A percentile compares a stretch with the other conserved stretches of the same genome.
phyloP scores from a whole-genome alignment of 768 basidiomycete species.

The Lactifluus hygrophoroides region DNA sequence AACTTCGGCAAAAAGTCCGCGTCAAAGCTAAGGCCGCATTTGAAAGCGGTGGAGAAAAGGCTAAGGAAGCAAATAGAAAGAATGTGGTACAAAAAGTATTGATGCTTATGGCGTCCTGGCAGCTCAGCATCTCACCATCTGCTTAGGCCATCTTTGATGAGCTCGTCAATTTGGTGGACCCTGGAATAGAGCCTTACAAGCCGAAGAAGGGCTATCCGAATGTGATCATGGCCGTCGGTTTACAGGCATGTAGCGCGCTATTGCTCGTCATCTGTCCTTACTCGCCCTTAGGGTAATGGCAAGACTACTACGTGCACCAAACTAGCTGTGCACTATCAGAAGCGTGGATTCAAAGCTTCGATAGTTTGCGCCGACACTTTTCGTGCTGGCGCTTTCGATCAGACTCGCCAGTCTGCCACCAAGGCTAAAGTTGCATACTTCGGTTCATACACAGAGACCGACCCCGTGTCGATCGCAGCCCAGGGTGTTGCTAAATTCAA shows the following conservation, averaged over 20 bases:
- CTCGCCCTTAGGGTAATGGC: slow-evolving; percentile 71
- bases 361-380: slow-evolving; percentile 99
- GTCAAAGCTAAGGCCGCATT: slow-evolving; percentile 77
- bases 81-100: slow-evolving; percentile 86
- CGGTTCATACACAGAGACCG: slow-evolving; percentile 97
- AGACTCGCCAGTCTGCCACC: slow-evolving; percentile 96
- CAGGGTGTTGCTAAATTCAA: slow-evolving; percentile 96
- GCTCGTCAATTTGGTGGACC: slow-evolving; percentile 89
- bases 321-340: slow-evolving; percentile 94
- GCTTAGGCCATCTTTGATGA: slow-evolving; percentile 91
- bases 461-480: slow-evolving; percentile 90
- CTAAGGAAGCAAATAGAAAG: slow-evolving; percentile 75
- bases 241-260: slow-evolving; percentile 53
- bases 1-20: slow-evolving; percentile 83
- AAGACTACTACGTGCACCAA: slow-evolving; percentile 99
- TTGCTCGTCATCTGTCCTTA: not conserved
- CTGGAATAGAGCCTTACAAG: slow-evolving; percentile 91
- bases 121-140: not conserved
- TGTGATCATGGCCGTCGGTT: slow-evolving; percentile 95
- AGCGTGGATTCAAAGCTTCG: slow-evolving; percentile 91
- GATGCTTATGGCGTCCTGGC: not conserved
- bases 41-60: slow-evolving; percentile 59
- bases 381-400: slow-evolving; percentile 98
- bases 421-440: slow-evolving; percentile 99
- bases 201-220: slow-evolving; percentile 92